Conservation (phyloP, 192 early-diverging fungal species). For the Endogone sp. region DNA sequence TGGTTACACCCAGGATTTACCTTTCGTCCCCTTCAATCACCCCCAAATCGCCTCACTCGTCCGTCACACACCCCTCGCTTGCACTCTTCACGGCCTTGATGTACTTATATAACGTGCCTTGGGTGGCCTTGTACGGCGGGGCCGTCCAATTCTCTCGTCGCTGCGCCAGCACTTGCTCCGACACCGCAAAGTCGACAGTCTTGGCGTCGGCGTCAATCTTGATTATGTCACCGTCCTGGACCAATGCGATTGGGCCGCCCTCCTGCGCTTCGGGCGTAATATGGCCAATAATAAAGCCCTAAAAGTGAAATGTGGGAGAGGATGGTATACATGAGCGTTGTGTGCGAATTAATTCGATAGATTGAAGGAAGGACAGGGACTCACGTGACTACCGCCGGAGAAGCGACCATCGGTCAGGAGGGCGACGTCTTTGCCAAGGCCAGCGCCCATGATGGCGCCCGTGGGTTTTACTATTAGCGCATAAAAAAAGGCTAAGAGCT, state of each 20-base stretch:
- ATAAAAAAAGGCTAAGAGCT: too few relatives aligned
- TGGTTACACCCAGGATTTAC: too few relatives aligned
- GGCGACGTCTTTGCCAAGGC: conserved; percentile 95
- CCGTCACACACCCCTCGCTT: conserved; percentile 81
- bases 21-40: too few relatives aligned
- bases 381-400: conserved; percentile 93
- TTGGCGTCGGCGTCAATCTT: conserved; percentile 82
- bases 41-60: too few relatives aligned
- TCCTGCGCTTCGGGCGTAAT: conserved; percentile 97
- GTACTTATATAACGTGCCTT: conserved; percentile 92
- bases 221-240: conserved; percentile 87
- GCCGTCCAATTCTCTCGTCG: conserved; percentile 71
- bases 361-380: conserved; percentile 12
- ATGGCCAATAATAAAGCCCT: conserved; percentile 99
- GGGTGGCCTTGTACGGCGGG: conserved; percentile 84
- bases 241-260: conserved; percentile 92
- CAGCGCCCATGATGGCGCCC: conserved; percentile 98
- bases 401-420: conserved; percentile 98
- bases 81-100: conserved; percentile 82
- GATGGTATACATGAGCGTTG: neutral
- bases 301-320: conserved; percentile 7
- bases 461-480: conserved; percentile 76
- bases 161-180: conserved; percentile 70
- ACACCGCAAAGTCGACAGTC: conserved; percentile 72
- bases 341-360: neutral